phyloP scores from a whole-genome alignment of 306 rosid species.

The Psophocarpus tetragonolobus region DNA sequence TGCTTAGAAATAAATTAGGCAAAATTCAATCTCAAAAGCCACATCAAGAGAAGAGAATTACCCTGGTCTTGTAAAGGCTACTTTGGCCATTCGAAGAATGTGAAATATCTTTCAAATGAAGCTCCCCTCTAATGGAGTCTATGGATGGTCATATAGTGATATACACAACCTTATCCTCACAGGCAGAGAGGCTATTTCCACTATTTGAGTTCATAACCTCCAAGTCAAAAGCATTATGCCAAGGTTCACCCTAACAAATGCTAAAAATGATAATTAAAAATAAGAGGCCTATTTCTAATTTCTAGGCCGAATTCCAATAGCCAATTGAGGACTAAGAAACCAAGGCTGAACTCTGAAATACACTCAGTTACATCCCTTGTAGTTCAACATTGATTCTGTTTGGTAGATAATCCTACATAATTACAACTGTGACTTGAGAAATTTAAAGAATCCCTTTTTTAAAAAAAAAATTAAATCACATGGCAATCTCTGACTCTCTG shows the following conservation, averaged over 20 bases:
- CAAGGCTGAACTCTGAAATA: neutral
- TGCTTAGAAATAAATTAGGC: neutral
- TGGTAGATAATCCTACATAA: neutral
- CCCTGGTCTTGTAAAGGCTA: neutral
- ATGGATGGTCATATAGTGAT: neutral
- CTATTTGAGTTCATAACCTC: neutral
- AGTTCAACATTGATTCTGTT: slow-evolving; percentile 3
- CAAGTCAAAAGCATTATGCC: neutral
- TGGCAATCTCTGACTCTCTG: neutral
- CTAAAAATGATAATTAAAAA: neutral
- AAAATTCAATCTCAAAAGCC: neutral
- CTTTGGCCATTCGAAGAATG: neutral
- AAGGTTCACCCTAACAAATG: neutral
- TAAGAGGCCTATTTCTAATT: neutral
- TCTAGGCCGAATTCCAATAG: neutral
- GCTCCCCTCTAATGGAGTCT: neutral
- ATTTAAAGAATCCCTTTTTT: neutral
- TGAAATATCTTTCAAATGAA: neutral
- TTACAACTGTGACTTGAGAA: neutral
- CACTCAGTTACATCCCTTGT: neutral
- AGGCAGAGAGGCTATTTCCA: neutral
- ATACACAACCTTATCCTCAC: neutral
- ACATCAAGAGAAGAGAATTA: neutral
- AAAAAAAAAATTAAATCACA: neutral
- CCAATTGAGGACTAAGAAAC: neutral